These are phyloP conservation scores for Papiliotrema terrestris DNA, from an alignment of 1,284 basidiomycete genomes.

Conservation along the genomic window DNA sequence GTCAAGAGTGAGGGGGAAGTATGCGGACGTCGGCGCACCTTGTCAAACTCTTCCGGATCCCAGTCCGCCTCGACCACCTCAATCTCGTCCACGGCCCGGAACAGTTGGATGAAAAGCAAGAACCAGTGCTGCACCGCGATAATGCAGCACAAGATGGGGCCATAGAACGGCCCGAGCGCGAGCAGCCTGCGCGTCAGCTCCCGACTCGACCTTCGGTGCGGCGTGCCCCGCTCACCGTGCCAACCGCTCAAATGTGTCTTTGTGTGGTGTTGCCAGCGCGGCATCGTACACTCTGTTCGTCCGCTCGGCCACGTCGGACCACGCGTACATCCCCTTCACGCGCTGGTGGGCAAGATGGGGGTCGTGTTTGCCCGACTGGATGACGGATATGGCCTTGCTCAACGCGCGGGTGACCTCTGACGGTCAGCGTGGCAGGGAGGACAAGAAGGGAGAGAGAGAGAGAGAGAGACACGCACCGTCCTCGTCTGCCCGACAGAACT, in stretches of 20 bases:
- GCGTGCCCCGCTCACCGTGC: conserved; percentile 55
- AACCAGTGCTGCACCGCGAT: conserved; percentile 50
- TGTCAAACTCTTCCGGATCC: conserved; percentile 16
- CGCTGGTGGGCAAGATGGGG: conserved; percentile 72
- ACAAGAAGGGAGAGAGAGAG: not conserved
- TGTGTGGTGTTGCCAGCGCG: conserved; percentile 60
- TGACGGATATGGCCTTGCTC: conserved; percentile 69
- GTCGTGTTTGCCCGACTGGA: conserved; percentile 69
- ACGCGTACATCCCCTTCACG: conserved; percentile 80
- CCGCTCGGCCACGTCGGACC: conserved; percentile 73
- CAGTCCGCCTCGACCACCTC: conserved; percentile 35
- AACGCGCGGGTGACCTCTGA: conserved; percentile 82
- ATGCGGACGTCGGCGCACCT: conserved; percentile 8
- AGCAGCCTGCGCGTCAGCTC: conserved; percentile 34
- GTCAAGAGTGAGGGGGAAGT: no score
- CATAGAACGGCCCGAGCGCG: conserved; percentile 48
- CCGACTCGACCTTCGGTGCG: no score
- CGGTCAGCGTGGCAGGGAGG: conserved; percentile 1
- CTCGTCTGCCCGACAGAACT: conserved; percentile 86
- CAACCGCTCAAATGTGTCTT: conserved; percentile 68
- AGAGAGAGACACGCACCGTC: conserved; percentile 54
- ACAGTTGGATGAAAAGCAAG: conserved; percentile 41
- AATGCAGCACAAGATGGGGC: conserved; percentile 51
- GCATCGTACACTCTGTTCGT: conserved; percentile 78
- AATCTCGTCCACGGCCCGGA: conserved; percentile 39